A percentile compares a stretch with the other conserved stretches of the same genome.
Evolutionary conservation across 805 yeast species (phyloP).

Genomic region (Yamadazyma nakazawae): DNA sequence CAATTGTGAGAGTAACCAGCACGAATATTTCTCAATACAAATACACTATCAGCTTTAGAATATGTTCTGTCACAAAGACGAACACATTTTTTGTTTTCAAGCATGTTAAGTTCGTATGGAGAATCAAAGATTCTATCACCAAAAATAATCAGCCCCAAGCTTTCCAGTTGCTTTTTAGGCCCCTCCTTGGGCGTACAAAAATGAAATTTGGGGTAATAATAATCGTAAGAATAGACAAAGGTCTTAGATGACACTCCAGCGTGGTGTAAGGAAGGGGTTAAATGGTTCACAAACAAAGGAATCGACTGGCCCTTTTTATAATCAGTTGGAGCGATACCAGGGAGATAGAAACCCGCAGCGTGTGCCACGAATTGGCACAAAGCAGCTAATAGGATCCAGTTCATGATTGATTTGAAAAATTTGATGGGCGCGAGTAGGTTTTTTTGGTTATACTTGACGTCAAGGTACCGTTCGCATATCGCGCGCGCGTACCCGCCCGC

Average conservation of each 20-base stretch:
- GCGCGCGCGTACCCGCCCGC: no score
- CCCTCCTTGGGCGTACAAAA: constrained; percentile 78
- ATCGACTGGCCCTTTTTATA: constrained; percentile 70
- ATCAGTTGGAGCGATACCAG: constrained; percentile 95
- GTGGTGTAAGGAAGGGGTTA: constrained; percentile 69
- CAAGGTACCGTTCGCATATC: neutral
- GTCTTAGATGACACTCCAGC: constrained; percentile 38
- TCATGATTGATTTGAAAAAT: constrained; percentile 1
- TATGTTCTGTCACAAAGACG: constrained; percentile 62
- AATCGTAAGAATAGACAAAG: constrained; percentile 70
- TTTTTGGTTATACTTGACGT: neutral
- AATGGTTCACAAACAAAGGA: constrained; percentile 81
- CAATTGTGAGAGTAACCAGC: constrained; percentile 88
- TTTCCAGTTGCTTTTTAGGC: constrained; percentile 72
- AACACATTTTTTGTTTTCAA: constrained; percentile 65
- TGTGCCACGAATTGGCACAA: neutral
- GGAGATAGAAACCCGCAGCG: constrained; percentile 70
- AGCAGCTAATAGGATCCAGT: constrained; percentile 1
- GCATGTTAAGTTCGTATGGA: constrained; percentile 80
- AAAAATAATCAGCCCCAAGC: constrained; percentile 87
- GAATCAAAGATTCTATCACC: constrained; percentile 96
- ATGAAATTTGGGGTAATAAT: constrained; percentile 79
- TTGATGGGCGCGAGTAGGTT: neutral
- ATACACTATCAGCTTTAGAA: constrained; percentile 62
- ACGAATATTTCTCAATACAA: constrained; percentile 73